A percentile compares a stretch with the other conserved stretches of the same genome.
phyloP scores from a whole-genome alignment of 2,329 filamentous ascomycete genomes.

The Ophiostoma fasciatum region DNA sequence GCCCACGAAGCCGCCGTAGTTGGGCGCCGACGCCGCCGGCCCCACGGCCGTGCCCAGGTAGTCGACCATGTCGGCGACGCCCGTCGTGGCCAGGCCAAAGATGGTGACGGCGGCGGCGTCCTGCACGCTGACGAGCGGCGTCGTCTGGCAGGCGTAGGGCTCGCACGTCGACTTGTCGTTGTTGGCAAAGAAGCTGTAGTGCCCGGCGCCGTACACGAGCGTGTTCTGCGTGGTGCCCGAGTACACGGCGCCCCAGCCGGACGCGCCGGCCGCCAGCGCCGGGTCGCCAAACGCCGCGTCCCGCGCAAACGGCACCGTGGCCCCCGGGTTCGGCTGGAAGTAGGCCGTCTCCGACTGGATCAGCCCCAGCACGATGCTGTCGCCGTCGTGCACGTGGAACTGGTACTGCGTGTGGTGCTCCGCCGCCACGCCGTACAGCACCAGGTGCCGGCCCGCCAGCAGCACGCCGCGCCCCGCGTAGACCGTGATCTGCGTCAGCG shows the following conservation, averaged over 20 bases:
- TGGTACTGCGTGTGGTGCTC: slow-evolving; percentile 55
- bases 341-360: slow-evolving; percentile 59
- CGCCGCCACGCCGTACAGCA: slow-evolving; percentile 48
- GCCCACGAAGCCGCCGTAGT: slow-evolving; percentile 2
- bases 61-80: slow-evolving; percentile 4
- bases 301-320: slow-evolving; percentile 7
- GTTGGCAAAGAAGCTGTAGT: slow-evolving; percentile 46
- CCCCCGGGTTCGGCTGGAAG: slow-evolving; percentile 47
- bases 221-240: slow-evolving; percentile 31
- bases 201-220: slow-evolving; percentile 40
- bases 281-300: slow-evolving; percentile 27
- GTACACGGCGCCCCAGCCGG: slow-evolving; percentile 45
- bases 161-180: slow-evolving; percentile 27
- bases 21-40: neutral
- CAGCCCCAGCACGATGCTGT: slow-evolving; percentile 48
- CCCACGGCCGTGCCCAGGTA: slow-evolving; percentile 3
- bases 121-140: slow-evolving; percentile 5
- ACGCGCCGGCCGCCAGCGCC: slow-evolving; percentile 28
- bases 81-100: slow-evolving; percentile 6
- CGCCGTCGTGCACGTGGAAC: slow-evolving; percentile 48
- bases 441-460: slow-evolving; percentile 32
- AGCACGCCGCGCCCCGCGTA: slow-evolving; percentile 35
- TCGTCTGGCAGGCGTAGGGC: slow-evolving; percentile 6
- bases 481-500: slow-evolving; percentile 27
- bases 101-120: slow-evolving; percentile 5